phyloP scores from a whole-genome alignment of 148 eudicot species.

The Camellia lanceoleosa region DNA sequence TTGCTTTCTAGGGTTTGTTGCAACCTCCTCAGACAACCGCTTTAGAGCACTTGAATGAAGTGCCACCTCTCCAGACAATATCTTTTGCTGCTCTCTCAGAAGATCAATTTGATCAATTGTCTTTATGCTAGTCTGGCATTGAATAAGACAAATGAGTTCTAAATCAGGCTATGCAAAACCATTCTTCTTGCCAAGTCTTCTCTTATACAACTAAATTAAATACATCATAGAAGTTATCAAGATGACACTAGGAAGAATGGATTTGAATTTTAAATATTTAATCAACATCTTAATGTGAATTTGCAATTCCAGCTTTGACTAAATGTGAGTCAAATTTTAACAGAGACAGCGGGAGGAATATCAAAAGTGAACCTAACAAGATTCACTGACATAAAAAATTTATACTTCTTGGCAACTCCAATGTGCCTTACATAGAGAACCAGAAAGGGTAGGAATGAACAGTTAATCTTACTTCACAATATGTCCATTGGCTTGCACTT shows the following conservation, averaged over 20 bases:
- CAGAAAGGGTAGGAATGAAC: background rate
- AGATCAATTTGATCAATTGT: slow-evolving; percentile 89
- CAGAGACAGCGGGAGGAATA: background rate
- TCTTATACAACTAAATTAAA: background rate
- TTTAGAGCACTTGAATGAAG: slow-evolving; percentile 83
- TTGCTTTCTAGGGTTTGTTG: slow-evolving; percentile 59
- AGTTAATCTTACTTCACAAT: background rate
- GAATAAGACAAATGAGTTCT: slow-evolving; percentile 10
- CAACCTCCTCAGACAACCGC: slow-evolving; percentile 78
- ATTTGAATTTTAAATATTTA: background rate
- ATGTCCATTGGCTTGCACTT: background rate
- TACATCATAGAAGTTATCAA: background rate
- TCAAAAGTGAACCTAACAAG: background rate
- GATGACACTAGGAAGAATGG: background rate
- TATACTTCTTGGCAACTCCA: background rate
- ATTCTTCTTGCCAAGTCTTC: background rate
- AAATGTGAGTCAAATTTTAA: background rate
- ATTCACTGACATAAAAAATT: background rate
- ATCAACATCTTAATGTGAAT: background rate
- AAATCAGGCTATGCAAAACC: slow-evolving; percentile 1
- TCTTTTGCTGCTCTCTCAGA: slow-evolving; percentile 88
- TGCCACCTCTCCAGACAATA: slow-evolving; percentile 91
- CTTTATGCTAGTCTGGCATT: slow-evolving; percentile 64
- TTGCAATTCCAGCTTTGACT: background rate
- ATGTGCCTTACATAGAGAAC: background rate